Evolutionary conservation across 1,139 yeast genomes (phyloP).

Genomic region (Tardiomyces depauwii): DNA sequence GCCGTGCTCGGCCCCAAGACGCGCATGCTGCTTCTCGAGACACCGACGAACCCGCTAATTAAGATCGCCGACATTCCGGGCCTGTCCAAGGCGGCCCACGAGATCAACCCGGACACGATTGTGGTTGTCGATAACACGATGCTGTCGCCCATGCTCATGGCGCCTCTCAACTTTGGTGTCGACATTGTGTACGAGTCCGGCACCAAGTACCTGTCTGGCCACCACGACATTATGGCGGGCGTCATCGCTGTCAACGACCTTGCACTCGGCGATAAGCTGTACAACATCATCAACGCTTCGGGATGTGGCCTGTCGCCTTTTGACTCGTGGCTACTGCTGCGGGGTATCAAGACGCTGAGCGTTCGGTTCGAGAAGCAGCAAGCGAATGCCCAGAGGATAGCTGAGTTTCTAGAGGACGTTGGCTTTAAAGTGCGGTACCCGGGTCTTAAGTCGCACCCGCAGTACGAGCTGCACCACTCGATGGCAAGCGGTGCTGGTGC

Average conservation of each 20-base stretch:
- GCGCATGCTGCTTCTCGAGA: slow-evolving; percentile 69
- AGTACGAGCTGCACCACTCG: slow-evolving; percentile 62
- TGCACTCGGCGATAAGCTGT: slow-evolving; percentile 55
- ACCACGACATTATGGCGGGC: slow-evolving; percentile 95
- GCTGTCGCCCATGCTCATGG: slow-evolving; percentile 85
- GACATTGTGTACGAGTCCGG: slow-evolving; percentile 92
- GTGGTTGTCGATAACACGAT: slow-evolving; percentile 91
- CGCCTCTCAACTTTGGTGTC: slow-evolving; percentile 75
- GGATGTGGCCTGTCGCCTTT: slow-evolving; percentile 89
- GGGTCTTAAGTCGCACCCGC: slow-evolving; percentile 74
- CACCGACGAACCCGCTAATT: slow-evolving; percentile 87
- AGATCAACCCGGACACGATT: slow-evolving; percentile 51
- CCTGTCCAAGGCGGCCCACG: slow-evolving; percentile 56
- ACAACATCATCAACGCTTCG: slow-evolving; percentile 73
- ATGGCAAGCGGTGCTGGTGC: slow-evolving; percentile 85
- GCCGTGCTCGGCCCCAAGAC: slow-evolving; percentile 37
- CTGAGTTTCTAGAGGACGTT: slow-evolving; percentile 53
- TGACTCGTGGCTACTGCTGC: slow-evolving; percentile 76
- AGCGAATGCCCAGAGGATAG: slow-evolving; percentile 60
- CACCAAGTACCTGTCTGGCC: slow-evolving; percentile 85
- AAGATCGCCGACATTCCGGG: slow-evolving; percentile 71
- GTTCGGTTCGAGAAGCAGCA: slow-evolving; percentile 84
- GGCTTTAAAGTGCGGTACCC: slow-evolving; percentile 70
- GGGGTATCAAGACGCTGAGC: slow-evolving; percentile 81
- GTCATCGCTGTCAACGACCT: slow-evolving; percentile 60